Evolutionary conservation across 208 protist species (phyloP), one percentile per base, ranked within the genome.

Genomic region (Novymonas esmeraldas): DNA sequence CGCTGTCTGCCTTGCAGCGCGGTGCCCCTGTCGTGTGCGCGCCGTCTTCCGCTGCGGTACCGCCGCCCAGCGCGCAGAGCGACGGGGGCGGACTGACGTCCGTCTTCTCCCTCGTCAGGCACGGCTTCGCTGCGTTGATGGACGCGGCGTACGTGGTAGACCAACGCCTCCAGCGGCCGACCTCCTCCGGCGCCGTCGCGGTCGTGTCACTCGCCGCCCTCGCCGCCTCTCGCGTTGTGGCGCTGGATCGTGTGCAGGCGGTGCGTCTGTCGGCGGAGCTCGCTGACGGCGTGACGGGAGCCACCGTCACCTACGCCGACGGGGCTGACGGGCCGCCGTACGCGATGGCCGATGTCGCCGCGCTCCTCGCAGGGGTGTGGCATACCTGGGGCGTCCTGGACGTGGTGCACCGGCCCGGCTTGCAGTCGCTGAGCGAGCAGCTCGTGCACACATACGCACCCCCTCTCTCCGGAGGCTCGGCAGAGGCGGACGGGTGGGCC

Each of bases 111-210:
- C 36, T 86, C 0, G 24, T 82, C 2, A 63, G 74, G 0, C 28
- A 67, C 14, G 58, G 55, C 10, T 38, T 90, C 20, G 65, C 78
- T 0, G 60, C 82, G 22, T n/a, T 92, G 4, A 13, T 90, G 50
- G 85, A 92, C 51, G 52, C 90, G 31, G 77, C 66, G 14, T 85
- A 84, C 41, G 73, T 71, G 6, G 55, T 83, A 14, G 85, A 90
- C 50, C 34, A 62, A 20, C 60, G 39, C 3, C 79, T 82, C n/a
- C 70, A 56, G 20, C 74, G 82, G 26, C 56, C 36, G 3, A 76
- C 59, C 36, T 20, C 79, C 54, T 39, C 51, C 33, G 79, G 69
- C 14, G 31, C 64, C 6, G 36, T 95, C 0, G 77, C 86, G 26
- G 49, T 82, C 6, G 22, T 83, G 20, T 71, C 76, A 42, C 55